Percentiles rank a stretch among this genome's conserved stretches.
These are phyloP conservation scores for Domatiomyces catenatus DNA, from an alignment of 2,329 filamentous ascomycete genomes.

Conservation along the genomic window DNA sequence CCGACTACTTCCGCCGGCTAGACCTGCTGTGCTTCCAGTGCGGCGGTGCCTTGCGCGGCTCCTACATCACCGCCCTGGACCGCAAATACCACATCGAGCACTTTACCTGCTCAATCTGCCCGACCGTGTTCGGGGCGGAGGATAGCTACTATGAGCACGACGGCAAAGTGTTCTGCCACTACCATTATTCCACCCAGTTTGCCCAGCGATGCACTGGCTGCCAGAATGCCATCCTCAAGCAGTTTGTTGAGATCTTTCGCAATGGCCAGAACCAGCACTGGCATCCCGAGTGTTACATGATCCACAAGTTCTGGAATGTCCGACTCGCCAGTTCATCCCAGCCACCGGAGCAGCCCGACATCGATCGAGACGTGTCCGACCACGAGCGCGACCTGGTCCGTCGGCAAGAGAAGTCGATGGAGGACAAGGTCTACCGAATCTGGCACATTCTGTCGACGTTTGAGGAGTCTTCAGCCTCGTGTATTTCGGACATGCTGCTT, in stretches of 20 bases:
- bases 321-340: slow-evolving; percentile 54
- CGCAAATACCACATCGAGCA: slow-evolving; percentile 98
- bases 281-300: slow-evolving; percentile 99
- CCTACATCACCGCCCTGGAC: slow-evolving; percentile 94
- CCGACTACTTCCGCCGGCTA: slow-evolving; percentile 86
- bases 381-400: slow-evolving; percentile 62
- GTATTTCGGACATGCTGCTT: slow-evolving; percentile 96
- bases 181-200: slow-evolving; percentile 95
- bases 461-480: slow-evolving; percentile 92
- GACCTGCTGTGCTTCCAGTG: slow-evolving; percentile 85
- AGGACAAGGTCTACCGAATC: slow-evolving; percentile 93
- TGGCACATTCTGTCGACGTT: slow-evolving; percentile 97
- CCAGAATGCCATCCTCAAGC: slow-evolving; percentile 91
- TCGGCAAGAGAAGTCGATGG: slow-evolving; percentile 80
- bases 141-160: slow-evolving; percentile 99
- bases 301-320: slow-evolving; percentile 99
- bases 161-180: slow-evolving; percentile 91
- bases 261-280: slow-evolving; percentile 98
- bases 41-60: slow-evolving; percentile 80
- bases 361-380: slow-evolving; percentile 44
- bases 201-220: slow-evolving; percentile 93
- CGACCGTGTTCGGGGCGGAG: slow-evolving; percentile 93
- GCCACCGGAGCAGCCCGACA: slow-evolving; percentile 28
- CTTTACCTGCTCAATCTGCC: slow-evolving; percentile 93
- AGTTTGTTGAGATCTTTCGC: slow-evolving; percentile 96